Conservation (phyloP, 495 filamentous ascomycete genomes). For the Trypethelium eluteriae region DNA sequence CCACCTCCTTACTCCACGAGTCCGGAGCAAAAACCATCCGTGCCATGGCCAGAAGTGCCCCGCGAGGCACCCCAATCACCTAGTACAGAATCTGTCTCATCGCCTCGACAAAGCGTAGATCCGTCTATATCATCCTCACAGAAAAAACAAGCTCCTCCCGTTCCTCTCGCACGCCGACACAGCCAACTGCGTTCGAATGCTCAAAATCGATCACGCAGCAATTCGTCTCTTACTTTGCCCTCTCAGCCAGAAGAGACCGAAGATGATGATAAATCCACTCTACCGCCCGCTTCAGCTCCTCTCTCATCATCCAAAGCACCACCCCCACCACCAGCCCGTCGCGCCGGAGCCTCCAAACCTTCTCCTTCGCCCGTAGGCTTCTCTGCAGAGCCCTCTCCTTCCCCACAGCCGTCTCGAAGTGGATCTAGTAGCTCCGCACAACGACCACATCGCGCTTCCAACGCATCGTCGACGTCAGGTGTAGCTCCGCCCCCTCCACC, state of each 20-base stretch:
- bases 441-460: slow-evolving; percentile 4
- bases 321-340: neutral
- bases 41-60: slow-evolving; percentile 1
- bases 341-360: neutral
- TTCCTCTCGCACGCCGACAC: neutral
- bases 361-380: neutral
- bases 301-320: neutral
- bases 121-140: neutral
- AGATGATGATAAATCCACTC: neutral
- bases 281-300: neutral
- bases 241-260: slow-evolving; percentile 2
- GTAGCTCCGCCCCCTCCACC: neutral
- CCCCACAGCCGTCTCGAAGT: neutral
- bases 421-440: neutral
- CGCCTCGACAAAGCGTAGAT: neutral
- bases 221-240: neutral
- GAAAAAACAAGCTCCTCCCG: neutral
- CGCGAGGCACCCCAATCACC: neutral
- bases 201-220: slow-evolving; percentile 4
- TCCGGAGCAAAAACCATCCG: slow-evolving; percentile 5
- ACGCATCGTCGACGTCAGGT: slow-evolving; percentile 1
- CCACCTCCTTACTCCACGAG: slow-evolving; percentile 17
- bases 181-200: neutral
- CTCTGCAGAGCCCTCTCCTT: neutral
- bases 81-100: neutral